Evolutionary conservation across 441 rosid genomes (phyloP).

Genomic region (Melastoma candidum): DNA sequence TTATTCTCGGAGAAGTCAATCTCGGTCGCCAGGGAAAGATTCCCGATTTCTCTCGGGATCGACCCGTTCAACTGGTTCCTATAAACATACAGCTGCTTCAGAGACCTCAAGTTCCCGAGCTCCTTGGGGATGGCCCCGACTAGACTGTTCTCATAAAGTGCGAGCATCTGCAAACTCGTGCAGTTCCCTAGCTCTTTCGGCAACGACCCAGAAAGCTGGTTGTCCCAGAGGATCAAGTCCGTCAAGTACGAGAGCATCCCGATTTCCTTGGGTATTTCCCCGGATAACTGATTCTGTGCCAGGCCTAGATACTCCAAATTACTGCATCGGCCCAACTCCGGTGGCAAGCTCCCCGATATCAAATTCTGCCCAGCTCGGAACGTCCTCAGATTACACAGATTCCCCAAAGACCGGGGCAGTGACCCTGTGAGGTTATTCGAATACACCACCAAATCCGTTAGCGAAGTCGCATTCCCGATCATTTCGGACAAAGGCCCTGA

Average conservation of each 20-base stretch:
- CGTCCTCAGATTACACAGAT: conserved; percentile 2
- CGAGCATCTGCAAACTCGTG: conserved; percentile 9
- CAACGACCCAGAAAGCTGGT: conserved; percentile 15
- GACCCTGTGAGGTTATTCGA: conserved; percentile 10
- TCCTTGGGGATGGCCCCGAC: conserved; percentile 9
- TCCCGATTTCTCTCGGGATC: conserved; percentile 14
- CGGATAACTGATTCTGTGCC: conserved; percentile 10
- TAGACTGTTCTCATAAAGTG: conserved; percentile 14
- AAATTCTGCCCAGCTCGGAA: conserved; percentile 14
- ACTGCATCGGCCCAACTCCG: conserved; percentile 9
- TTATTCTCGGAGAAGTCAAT: conserved; percentile 15
- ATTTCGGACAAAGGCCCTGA: conserved; percentile 12
- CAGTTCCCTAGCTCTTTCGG: conserved; percentile 15
- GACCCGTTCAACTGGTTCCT: conserved; percentile 13
- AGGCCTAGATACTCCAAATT: conserved; percentile 11
- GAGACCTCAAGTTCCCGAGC: conserved; percentile 9
- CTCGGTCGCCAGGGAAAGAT: conserved; percentile 8
- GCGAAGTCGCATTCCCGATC: conserved; percentile 6
- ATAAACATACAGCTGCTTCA: conserved; percentile 12
- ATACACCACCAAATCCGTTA: conserved; percentile 11
- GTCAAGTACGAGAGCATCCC: conserved; percentile 10
- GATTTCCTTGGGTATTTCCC: conserved; percentile 11
- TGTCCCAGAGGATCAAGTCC: conserved; percentile 11
- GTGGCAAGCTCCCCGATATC: conserved; percentile 15
- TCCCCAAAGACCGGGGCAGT: conserved; percentile 9